Evolutionary conservation across 139 green algal species (phyloP).

Genomic region (Zygnema circumcarinatum): DNA sequence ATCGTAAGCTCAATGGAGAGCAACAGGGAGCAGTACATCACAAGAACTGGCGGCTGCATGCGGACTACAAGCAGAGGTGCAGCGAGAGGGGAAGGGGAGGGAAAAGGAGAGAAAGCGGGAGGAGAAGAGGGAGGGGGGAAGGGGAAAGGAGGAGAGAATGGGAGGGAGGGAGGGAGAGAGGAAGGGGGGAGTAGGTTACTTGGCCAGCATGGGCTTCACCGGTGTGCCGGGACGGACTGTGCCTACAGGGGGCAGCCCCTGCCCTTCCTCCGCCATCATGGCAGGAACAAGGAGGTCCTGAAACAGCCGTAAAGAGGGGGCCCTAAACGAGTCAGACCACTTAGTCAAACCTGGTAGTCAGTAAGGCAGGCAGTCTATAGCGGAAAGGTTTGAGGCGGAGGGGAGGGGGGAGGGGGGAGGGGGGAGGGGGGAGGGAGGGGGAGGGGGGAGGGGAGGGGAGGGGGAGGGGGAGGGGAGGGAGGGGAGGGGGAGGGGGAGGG

Average conservation of each 20-base stretch:
- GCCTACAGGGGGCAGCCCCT: conserved; percentile 46
- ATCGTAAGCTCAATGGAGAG: neutral
- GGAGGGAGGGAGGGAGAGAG: neutral
- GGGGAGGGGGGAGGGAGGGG: neutral
- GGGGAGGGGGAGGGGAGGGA: neutral
- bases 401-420: neutral
- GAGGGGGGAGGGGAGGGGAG: neutral
- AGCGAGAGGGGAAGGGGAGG: neutral
- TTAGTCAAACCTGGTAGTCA: neutral
- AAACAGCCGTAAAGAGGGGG: neutral
- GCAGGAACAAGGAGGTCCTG: conserved; percentile 67
- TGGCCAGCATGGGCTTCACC: conserved; percentile 91
- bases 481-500: neutral
- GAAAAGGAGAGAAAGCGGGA: neutral
- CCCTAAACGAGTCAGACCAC: neutral
- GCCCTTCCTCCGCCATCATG: conserved; percentile 69
- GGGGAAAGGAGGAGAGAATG: neutral
- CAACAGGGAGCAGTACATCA: neutral
- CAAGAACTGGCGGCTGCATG: neutral
- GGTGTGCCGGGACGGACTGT: conserved; percentile 62
- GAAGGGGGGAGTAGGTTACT: neutral
- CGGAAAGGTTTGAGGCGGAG: neutral
- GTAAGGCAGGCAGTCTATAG: neutral
- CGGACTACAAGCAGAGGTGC: neutral
- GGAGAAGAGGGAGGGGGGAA: neutral